Evolutionary conservation across 257 asterid species (phyloP), one percentile per base, ranked within the genome.

Genomic region (Solanum pimpinellifolium): DNA sequence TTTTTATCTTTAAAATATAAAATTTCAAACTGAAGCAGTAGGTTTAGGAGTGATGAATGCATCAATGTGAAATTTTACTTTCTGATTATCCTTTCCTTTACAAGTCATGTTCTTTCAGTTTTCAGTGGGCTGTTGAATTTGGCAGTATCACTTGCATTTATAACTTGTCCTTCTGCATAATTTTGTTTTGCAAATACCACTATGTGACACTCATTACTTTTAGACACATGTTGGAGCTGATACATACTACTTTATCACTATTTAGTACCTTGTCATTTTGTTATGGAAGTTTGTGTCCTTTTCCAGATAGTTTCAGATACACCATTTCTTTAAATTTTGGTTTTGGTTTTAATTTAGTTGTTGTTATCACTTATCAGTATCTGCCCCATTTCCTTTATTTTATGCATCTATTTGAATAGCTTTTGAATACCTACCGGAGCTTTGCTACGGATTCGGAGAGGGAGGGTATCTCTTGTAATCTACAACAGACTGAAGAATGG

Each of bases 401-500:
- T 78, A 83, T 80, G 76, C 85, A 73, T 76, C 83, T 44, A 47
- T 90, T 27, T 76, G 44, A 86, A 87, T 94, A 97, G 99, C 91
- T 97, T 92, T 87, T 95, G 86, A 87, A 91, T 91, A 85, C 93
- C 82, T 95, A 92, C 78, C 96, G 99, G 90, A 94, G 97, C 92
- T 97, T 93, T 91, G 96, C 93, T 76, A 92, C 94, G 13, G 97
- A 95, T 88, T 84, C 89, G 86, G 99, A 97, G 83, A 94, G 92
- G 80, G 98, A 94, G 73, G 92, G 90, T 60, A 94, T 97, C 86
- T 93, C 95, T 65, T 89, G 86, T 91, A 90, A 89, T 88, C 92
- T 97, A 90, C 99, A 94, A 84, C 94, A 89, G 88, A 94, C 96
- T 21, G 99, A 97, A 91, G 98, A 95, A 37, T 97, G 99, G 99